Conservation (phyloP, 495 filamentous ascomycete genomes). For the Clohesyomyces aquaticus region DNA sequence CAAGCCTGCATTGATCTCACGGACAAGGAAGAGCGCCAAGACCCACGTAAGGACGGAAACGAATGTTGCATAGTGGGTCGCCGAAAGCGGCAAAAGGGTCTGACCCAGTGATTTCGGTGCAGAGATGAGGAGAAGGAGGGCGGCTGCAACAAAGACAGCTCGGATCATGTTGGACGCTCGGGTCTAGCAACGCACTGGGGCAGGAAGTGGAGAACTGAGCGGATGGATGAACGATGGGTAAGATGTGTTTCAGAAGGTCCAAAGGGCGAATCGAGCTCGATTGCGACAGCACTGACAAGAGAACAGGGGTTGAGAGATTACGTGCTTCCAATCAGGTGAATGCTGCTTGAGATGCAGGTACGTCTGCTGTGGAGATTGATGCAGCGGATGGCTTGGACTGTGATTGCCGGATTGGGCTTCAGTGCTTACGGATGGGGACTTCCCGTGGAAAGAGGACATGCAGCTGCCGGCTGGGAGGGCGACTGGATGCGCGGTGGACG, state of each 20-base stretch:
- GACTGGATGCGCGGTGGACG: neutral
- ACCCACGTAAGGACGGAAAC: constrained; percentile 19
- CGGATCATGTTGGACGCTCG: neutral
- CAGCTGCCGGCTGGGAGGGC: too few relatives aligned
- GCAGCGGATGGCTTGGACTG: neutral
- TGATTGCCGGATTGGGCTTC: neutral
- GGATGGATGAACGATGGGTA: constrained; percentile 2
- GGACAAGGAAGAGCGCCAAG: constrained; percentile 44
- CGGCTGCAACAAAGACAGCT: neutral
- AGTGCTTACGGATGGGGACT: neutral
- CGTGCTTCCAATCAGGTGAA: neutral
- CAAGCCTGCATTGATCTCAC: constrained; percentile 50
- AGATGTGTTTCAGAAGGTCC: neutral
- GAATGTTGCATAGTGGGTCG: constrained; percentile 37
- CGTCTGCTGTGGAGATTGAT: neutral
- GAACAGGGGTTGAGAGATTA: neutral
- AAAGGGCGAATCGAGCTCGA: too few relatives aligned
- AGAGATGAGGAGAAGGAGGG: neutral
- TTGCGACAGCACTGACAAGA: too few relatives aligned
- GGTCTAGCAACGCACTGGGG: too few relatives aligned
- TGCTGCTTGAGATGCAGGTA: neutral
- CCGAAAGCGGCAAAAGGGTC: constrained; percentile 20
- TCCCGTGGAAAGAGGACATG: too few relatives aligned
- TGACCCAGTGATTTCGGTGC: constrained; percentile 35
- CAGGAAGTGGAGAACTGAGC: neutral